Base-by-base conservation (phyloP, 176 grass and related monocot species). In the Coix lacrymajobi region DNA sequence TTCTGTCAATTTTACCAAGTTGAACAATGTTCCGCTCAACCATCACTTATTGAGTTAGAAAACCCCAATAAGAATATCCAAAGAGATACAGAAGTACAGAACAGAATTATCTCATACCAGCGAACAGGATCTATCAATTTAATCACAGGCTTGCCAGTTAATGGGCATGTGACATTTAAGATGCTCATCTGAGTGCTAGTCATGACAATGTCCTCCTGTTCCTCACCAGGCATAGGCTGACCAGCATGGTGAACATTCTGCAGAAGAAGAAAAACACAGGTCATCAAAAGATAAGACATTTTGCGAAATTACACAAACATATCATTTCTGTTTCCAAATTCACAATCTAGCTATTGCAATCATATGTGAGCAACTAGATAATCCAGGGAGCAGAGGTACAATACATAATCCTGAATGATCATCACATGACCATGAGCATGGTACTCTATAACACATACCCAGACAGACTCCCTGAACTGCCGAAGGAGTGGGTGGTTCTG, bases 121-220 rank as follows among this genome's bases (percentile, higher is more conserved):
- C 96, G 92, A 84, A 98, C 96, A 70, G 92, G 96, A 75, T 93
- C 60, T 60, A 36, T 16, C 84, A 95, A 73, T 64, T 98, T 90
- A 82, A 81, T 62, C 5, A 98, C 56, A 84, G 88, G 92, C 85
- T 91, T 98, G 80, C 87, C 77, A 8, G 96, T 95, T 85, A 98
- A 74, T 34, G 96, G 96, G 49, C 96, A 98, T 3, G 25, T 77
- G 36, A 78, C 6, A 70, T 98, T 98, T 46, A 88, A 75, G 61
- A 98, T 71, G 71, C 33, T 88, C 17, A 8, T 81, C 72, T 95
- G 91, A 61, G 92, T 98, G 51, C 89, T 92, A 25, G 91, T 95
- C 96, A 98, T 95, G 46, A 98, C 70, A 73, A 98, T 54, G 40
- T 98, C 96, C 85, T 98, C 96, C 82, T 93, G 92, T 85, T 98